Conservation (phyloP, 768 basidiomycete species). For the Kwoniella heveanensis region DNA sequence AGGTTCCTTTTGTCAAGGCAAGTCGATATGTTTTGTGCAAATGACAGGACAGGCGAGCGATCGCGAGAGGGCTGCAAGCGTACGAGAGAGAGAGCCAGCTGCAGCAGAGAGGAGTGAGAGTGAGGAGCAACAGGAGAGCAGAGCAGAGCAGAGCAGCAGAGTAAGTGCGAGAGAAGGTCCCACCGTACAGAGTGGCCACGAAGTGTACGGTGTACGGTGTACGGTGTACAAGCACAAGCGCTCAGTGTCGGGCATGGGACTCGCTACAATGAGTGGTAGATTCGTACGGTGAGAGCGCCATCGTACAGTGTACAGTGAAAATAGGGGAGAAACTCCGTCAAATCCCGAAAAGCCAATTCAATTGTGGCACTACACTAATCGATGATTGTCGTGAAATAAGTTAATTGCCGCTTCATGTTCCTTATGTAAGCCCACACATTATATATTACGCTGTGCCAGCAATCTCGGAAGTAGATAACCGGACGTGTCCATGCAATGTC, state of each 20-base stretch:
- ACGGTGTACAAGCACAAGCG: too few relatives aligned
- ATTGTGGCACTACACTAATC: constrained; percentile 24
- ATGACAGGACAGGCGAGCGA: neutral
- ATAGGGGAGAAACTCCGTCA: constrained; percentile 27
- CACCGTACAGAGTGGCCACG: too few relatives aligned
- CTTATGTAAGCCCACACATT: too few relatives aligned
- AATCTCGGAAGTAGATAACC: neutral
- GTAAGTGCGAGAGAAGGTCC: too few relatives aligned
- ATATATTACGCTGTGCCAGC: neutral
- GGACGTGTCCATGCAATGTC: neutral
- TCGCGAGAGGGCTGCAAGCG: neutral
- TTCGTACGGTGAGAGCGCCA: too few relatives aligned
- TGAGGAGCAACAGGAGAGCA: neutral
- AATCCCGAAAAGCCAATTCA: constrained; percentile 13
- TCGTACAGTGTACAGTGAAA: neutral
- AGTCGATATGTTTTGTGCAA: neutral
- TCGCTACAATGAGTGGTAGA: too few relatives aligned
- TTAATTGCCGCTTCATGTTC: too few relatives aligned
- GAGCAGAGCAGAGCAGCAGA: too few relatives aligned
- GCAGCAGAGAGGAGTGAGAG: neutral
- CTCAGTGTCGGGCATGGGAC: too few relatives aligned
- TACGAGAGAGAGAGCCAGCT: neutral
- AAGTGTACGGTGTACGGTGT: too few relatives aligned
- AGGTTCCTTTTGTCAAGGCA: neutral
- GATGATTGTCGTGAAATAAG: too few relatives aligned